Base-by-base conservation (phyloP, 2,329 filamentous ascomycete species). In the Colletotrichum horii region DNA sequence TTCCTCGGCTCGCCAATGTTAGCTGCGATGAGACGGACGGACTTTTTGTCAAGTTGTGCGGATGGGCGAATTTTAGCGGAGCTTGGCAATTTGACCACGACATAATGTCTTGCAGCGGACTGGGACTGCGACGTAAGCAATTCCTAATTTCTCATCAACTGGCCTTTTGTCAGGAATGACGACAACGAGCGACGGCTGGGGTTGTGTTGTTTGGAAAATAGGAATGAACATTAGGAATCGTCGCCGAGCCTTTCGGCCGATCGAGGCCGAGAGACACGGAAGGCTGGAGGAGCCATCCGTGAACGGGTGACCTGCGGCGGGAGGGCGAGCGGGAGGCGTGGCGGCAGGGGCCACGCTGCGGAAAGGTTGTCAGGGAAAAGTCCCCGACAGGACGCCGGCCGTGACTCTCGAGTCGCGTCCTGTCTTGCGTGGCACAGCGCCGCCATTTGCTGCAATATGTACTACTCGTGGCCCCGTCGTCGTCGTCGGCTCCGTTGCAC, bases 281-380 rank as follows among this genome's bases (percentile, higher is more conserved):
- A 66, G 22, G 19, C 19, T 67, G 12, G 26, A 22, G 30, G 16
- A 28, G 26, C 26, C n/a, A 61, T 43, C 55, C 38, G 62, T 22
- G 19, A 30, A 36, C 62, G 69, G 52, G 38, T 67, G 69, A 67
- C 69, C 62, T 71, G 61, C 62, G 38, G 62, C 72, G 72, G 72
- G 38, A 67, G 24, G 26, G 67, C 36, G 52, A 28, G 61, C 68
- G 61, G 69, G 69, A 71, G 68, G 71, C 61, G 48, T 48, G 66
- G 66, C 58, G 24, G 34, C 34, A 36, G 24, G 19, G 28, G 26
- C 43, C 43, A 52, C 55, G 55, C 24, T 58, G 55, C 55, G 55
- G 58, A 61, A 61, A 64, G 32, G 38, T 70, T 60, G 19, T 38
- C 26, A 36, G 26, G 36, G 52, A 22, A 56, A 56, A 70, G 71